These are phyloP conservation scores for Geoglossum glabrum DNA, from an alignment of 495 filamentous ascomycete genomes.

Conservation along the genomic window DNA sequence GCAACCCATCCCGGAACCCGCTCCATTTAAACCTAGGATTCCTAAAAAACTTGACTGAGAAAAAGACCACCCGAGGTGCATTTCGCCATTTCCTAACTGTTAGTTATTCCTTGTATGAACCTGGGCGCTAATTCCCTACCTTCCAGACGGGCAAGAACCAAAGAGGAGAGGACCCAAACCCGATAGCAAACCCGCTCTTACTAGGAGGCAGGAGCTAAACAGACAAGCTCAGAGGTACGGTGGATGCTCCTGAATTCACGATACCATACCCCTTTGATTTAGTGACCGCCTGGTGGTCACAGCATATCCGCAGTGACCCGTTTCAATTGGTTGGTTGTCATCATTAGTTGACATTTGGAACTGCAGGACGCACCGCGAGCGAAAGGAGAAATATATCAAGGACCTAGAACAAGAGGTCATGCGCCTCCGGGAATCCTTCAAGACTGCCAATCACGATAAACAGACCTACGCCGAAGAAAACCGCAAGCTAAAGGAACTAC, in stretches of 20 bases:
- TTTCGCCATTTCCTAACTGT: not conserved
- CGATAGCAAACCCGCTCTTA: slow-evolving; percentile 86
- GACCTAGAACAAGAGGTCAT: slow-evolving; percentile 78
- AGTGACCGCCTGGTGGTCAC: not conserved
- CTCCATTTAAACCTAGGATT: not conserved
- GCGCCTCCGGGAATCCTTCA: slow-evolving; percentile 44
- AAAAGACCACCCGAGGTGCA: not conserved
- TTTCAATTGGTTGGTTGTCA: not conserved
- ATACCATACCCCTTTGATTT: not conserved
- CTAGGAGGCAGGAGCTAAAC: slow-evolving; percentile 85
- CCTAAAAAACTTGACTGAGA: not conserved
- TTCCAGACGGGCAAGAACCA: slow-evolving; percentile 56
- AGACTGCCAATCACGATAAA: slow-evolving; percentile 41
- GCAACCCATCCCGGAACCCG: not conserved
- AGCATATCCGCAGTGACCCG: too few relatives aligned
- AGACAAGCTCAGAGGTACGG: slow-evolving; percentile 81
- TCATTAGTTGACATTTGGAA: not conserved
- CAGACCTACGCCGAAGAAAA: slow-evolving; percentile 53
- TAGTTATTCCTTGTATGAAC: not conserved
- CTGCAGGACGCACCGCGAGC: slow-evolving; percentile 74
- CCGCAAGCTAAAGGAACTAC: slow-evolving; percentile 48
- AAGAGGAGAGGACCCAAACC: slow-evolving; percentile 91
- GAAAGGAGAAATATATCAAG: slow-evolving; percentile 90
- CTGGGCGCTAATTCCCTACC: not conserved
- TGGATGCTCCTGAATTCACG: not conserved